Evolutionary conservation across 2,329 filamentous ascomycete species (phyloP).

Genomic region (Teratosphaeria nubilosa): DNA sequence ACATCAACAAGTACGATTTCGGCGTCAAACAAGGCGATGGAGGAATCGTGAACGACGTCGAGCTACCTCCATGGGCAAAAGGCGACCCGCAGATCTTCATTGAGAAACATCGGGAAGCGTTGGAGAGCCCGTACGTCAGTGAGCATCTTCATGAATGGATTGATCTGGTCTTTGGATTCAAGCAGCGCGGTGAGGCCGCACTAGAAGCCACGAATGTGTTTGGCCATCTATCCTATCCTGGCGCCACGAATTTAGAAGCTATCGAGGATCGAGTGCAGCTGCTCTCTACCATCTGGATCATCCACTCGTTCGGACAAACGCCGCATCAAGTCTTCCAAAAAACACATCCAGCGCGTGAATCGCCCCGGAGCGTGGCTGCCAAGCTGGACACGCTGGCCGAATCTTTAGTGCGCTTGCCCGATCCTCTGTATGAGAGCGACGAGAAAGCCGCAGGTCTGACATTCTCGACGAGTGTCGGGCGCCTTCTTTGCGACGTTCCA

Average conservation of each 20-base stretch:
- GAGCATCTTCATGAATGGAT: constrained; percentile 90
- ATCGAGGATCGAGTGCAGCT: constrained; percentile 84
- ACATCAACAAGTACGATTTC: constrained; percentile 90
- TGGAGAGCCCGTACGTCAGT: constrained; percentile 89
- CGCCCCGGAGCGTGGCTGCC: constrained; percentile 48
- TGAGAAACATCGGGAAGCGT: constrained; percentile 83
- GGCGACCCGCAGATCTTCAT: constrained; percentile 94
- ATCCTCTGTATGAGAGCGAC: constrained; percentile 63
- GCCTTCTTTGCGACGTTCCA: constrained; percentile 70
- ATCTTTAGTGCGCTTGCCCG: constrained; percentile 65
- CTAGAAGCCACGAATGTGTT: constrained; percentile 91
- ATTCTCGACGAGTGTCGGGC: constrained; percentile 70
- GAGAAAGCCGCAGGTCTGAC: constrained; percentile 72
- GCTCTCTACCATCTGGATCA: constrained; percentile 83
- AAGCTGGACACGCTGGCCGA: constrained; percentile 71
- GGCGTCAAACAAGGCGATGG: constrained; percentile 73
- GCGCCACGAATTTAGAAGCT: constrained; percentile 81
- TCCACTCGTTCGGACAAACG: constrained; percentile 97
- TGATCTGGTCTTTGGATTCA: constrained; percentile 85
- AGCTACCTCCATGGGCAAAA: constrained; percentile 92
- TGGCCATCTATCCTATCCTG: constrained; percentile 89
- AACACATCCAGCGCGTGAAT: constrained; percentile 62
- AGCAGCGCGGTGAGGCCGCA: constrained; percentile 87
- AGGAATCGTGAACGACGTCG: constrained; percentile 71
- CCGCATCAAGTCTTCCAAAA: constrained; percentile 87